Base-by-base conservation (phyloP, 2,329 filamentous ascomycete genomes). In the Catunica adiposa region DNA sequence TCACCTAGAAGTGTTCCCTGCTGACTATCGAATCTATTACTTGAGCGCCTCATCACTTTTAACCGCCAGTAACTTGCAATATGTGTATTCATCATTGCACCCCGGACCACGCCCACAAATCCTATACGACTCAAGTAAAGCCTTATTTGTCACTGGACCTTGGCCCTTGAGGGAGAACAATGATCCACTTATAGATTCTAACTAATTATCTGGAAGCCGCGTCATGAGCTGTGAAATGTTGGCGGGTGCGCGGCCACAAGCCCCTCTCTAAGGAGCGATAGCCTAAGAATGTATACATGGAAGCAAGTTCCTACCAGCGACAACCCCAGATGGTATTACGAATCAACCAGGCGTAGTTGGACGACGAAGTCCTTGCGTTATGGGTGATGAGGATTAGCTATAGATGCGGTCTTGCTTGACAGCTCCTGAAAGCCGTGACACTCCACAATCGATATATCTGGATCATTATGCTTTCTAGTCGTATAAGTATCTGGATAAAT, bases 401-500 rank as follows among this genome's bases (percentile, higher is more conserved):
- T 34, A 11, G 29, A 34, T 48, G 8, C 22, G 8, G 11, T 8
- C 8, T 48, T 3, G 22, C 20, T 20, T 3, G 20, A 8, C 23
- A 25, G 8, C 11, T 1, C 11, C 22, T 48, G 20, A 48, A 3
- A 15, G 23, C 11, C 20, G 44, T 26, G 11, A 8, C 22, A 8
- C 9, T 9, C 3, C 9, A n/a, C 9, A n/a, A 34, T 11, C 5
- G 29, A 34, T 11, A 34, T 5, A 34, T 34, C 44, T 11, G 26
- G 15, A 25, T 25, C 23, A 26, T 48, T 25, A 20, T 48, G 9
- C 6, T 25, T 22, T 25, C 20, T 17, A 15, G n/a, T 25, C 22
- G 52, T 54, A 57, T 54, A 57, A 57, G 56, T 57, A 57, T 54
- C 46, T 22, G 2, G 51, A 20, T 15, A 8, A 40, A 17, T 40